Conservation (phyloP, 768 basidiomycete genomes). For the Hygrocybe coccinea region DNA sequence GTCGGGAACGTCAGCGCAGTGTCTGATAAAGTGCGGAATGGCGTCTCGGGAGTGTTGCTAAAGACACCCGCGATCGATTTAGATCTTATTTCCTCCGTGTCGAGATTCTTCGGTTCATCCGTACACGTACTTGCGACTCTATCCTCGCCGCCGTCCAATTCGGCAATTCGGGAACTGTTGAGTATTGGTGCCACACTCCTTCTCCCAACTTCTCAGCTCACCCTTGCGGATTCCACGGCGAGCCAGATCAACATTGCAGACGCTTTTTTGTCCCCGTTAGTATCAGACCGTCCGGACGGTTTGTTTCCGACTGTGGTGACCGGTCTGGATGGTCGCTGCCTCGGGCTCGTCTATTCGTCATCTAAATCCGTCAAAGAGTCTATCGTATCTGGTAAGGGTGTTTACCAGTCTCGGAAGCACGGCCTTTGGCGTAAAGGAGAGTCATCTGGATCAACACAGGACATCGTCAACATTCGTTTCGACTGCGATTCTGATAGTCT, state of each 20-base stretch:
- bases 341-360: slow-evolving; percentile 97
- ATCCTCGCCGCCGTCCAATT: slow-evolving; percentile 48
- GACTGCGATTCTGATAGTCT: slow-evolving; percentile 95
- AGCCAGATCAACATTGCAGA: slow-evolving; percentile 70
- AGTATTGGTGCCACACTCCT: slow-evolving; percentile 61
- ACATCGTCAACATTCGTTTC: slow-evolving; percentile 70
- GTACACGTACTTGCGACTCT: slow-evolving; percentile 58
- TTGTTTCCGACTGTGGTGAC: slow-evolving; percentile 92
- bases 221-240: slow-evolving; percentile 48
- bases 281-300: slow-evolving; percentile 85
- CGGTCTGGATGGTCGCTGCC: slow-evolving; percentile 66
- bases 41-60: slow-evolving; percentile 74
- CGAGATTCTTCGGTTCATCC: slow-evolving; percentile 64
- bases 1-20: slow-evolving; percentile 69
- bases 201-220: slow-evolving; percentile 67
- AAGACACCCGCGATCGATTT: slow-evolving; percentile 68
- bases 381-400: slow-evolving; percentile 82
- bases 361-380: slow-evolving; percentile 77
- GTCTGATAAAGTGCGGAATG: slow-evolving; percentile 65
- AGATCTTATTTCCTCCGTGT: slow-evolving; percentile 72
- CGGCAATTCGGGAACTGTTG: slow-evolving; percentile 56
- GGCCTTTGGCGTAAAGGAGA: slow-evolving; percentile 97
- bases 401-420: slow-evolving; percentile 94
- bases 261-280: slow-evolving; percentile 77
- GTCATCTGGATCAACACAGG: slow-evolving; percentile 90